phyloP scores from a whole-genome alignment of 192 early-diverging fungal genomes.

The Backusella westeae region DNA sequence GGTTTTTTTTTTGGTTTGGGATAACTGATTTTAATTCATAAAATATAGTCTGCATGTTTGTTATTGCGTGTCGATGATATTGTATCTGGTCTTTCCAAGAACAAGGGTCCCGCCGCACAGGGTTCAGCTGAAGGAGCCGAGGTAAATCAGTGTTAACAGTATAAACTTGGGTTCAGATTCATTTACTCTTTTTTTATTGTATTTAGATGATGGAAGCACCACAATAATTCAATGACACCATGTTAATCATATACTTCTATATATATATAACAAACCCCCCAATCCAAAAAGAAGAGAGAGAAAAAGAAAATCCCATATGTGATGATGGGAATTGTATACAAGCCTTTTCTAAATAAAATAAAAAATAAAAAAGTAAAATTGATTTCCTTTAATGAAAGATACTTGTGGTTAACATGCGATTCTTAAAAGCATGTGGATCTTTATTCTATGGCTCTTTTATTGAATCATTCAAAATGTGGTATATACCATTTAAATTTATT shows the following conservation, averaged over 20 bases:
- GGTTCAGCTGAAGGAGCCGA: slow-evolving; percentile 23
- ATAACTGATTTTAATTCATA: background rate
- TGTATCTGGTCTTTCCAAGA: slow-evolving; percentile 85
- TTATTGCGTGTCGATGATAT: slow-evolving; percentile 94
- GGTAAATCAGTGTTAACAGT: background rate
- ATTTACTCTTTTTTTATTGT: background rate
- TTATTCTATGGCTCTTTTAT: too few species aligned
- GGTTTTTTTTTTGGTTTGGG: background rate
- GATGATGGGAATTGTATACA: background rate
- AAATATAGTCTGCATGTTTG: slow-evolving; percentile 67
- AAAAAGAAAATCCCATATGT: background rate
- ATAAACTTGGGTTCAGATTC: background rate
- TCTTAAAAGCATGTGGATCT: too few species aligned
- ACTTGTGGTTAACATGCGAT: background rate
- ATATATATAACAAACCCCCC: background rate
- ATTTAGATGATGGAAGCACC: background rate
- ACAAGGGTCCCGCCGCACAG: slow-evolving; percentile 39
- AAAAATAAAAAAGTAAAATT: background rate
- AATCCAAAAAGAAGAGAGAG: background rate
- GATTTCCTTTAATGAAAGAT: background rate
- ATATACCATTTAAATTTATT: too few species aligned
- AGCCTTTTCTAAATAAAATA: slow-evolving; percentile 1
- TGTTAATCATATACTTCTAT: background rate
- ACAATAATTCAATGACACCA: background rate
- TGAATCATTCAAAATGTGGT: too few species aligned